Conservation (phyloP, 768 basidiomycete species). For the Dentipellis fragilis region DNA sequence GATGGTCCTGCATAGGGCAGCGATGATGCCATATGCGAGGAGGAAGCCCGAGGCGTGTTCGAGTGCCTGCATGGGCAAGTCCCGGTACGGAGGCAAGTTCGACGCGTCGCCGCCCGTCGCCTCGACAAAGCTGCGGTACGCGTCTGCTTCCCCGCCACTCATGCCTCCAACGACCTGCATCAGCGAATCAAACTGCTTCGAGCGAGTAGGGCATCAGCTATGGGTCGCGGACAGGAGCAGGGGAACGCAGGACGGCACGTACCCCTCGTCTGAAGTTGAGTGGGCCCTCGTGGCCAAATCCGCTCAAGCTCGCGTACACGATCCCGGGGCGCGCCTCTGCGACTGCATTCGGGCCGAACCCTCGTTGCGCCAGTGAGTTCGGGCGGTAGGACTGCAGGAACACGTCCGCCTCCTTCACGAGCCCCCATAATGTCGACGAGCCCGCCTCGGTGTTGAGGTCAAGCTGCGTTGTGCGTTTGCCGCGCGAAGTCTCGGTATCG, state of each 20-base stretch:
- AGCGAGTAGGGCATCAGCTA: background rate
- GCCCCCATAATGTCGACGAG: constrained; percentile 21
- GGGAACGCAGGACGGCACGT: constrained; percentile 8
- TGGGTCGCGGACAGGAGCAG: background rate
- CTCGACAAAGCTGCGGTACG: constrained; percentile 25
- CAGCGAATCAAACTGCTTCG: constrained; percentile 49
- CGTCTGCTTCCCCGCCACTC: constrained; percentile 45
- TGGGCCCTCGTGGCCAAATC: constrained; percentile 50
- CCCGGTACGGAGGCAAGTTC: constrained; percentile 18
- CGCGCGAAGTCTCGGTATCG: constrained; percentile 50
- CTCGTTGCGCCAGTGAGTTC: constrained; percentile 34
- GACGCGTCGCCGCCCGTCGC: constrained; percentile 6
- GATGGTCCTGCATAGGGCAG: constrained; percentile 42
- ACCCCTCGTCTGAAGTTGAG: constrained; percentile 47
- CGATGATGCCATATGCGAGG: constrained; percentile 47
- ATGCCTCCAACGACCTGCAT: constrained; percentile 55
- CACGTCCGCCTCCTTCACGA: constrained; percentile 38
- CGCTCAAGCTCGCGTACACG: constrained; percentile 42
- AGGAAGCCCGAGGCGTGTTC: constrained; percentile 54
- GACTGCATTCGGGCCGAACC: constrained; percentile 36
- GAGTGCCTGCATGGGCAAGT: constrained; percentile 48
- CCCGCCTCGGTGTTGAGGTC: constrained; percentile 31
- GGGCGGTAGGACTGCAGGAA: constrained; percentile 57
- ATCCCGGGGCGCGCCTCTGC: constrained; percentile 32
- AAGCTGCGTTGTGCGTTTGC: constrained; percentile 54